These are phyloP conservation scores for Abrus pulchellus DNA, from an alignment of 306 rosid genomes.

Conservation along the genomic window DNA sequence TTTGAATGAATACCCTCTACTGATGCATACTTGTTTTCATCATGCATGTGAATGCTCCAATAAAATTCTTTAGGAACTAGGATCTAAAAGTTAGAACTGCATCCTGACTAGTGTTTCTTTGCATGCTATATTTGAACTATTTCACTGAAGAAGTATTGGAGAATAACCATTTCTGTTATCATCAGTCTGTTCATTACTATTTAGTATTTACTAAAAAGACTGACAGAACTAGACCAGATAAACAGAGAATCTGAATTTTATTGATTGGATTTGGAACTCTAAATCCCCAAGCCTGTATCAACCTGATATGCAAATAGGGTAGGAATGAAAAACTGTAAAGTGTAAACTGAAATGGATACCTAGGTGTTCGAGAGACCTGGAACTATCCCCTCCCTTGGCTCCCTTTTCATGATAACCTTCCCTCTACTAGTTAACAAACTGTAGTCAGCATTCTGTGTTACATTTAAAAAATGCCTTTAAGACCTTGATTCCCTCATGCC, in stretches of 20 bases:
- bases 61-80: conserved; percentile 27
- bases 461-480: no score
- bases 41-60: conserved; percentile 34
- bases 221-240: neutral
- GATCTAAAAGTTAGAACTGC: conserved; percentile 31
- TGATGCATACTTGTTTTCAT: conserved; percentile 17
- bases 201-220: neutral
- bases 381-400: neutral
- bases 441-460: neutral
- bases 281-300: no score
- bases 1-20: conserved; percentile 32
- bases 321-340: no score
- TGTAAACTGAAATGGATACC: no score
- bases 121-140: conserved; percentile 26
- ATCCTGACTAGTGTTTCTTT: conserved; percentile 25
- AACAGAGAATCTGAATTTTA: neutral
- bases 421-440: neutral
- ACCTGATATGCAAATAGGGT: no score
- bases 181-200: neutral
- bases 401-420: neutral
- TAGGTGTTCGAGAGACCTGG: neutral
- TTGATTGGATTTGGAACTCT: neutral
- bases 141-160: neutral
- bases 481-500: no score
- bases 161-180: conserved; percentile 11